These are phyloP conservation scores for Groenewaldozyma auringiensis DNA, from an alignment of 1,139 yeast genomes.

Conservation along the genomic window DNA sequence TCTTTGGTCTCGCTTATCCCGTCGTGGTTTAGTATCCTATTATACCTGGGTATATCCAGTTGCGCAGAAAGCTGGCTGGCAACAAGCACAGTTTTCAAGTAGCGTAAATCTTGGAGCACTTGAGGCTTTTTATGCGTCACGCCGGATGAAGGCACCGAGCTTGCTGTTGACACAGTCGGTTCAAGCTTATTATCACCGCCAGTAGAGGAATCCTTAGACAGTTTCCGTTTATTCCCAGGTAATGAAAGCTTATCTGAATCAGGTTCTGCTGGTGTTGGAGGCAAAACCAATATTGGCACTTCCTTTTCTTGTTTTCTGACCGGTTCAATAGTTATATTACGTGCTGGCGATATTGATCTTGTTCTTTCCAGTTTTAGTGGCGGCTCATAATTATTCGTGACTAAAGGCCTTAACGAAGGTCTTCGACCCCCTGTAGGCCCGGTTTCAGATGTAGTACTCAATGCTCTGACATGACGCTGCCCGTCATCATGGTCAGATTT, in stretches of 20 bases:
- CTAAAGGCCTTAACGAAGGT: background rate
- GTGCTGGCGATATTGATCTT: background rate
- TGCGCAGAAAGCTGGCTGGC: constrained; percentile 18
- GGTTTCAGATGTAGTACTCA: background rate
- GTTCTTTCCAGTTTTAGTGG: constrained; percentile 4
- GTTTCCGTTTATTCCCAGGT: background rate
- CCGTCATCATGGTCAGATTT: constrained; percentile 14
- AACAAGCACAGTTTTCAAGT: constrained; percentile 12
- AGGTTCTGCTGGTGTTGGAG: background rate
- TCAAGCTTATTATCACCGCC: background rate
- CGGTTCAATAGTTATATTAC: background rate
- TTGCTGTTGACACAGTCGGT: background rate
- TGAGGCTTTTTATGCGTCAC: background rate
- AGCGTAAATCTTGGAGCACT: background rate
- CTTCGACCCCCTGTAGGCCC: background rate
- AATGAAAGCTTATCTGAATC: background rate
- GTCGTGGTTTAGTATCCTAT: constrained; percentile 9
- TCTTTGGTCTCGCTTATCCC: constrained; percentile 12
- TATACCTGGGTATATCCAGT: constrained; percentile 9
- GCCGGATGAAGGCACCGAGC: background rate
- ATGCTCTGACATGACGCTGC: background rate
- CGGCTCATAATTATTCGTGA: background rate
- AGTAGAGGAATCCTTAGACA: background rate
- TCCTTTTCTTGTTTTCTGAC: background rate
- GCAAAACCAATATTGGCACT: background rate